Conservation (phyloP, 331 rosid genomes). For the Phaseolus coccineus region DNA sequence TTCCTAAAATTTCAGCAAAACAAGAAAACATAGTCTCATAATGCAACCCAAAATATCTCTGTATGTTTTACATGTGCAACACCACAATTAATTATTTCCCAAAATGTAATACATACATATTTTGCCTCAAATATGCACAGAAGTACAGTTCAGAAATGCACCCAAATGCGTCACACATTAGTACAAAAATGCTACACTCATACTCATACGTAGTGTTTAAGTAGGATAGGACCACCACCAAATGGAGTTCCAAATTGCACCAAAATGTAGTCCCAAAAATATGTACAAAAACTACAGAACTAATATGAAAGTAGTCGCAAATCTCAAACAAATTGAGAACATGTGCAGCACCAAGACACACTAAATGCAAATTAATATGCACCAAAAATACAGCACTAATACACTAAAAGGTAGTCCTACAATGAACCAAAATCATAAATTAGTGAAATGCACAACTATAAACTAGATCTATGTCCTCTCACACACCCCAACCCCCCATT, state of each 20-base stretch:
- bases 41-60: not conserved
- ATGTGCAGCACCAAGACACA: not conserved
- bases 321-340: not conserved
- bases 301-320: not conserved
- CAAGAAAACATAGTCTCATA: not conserved
- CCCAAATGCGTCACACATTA: not conserved
- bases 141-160: not conserved
- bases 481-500: not conserved
- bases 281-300: not conserved
- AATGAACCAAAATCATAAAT: constrained; percentile 6
- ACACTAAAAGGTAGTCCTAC: not conserved
- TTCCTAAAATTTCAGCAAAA: not conserved
- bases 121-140: not conserved
- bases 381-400: constrained; percentile 1
- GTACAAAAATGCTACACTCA: not conserved
- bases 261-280: not conserved
- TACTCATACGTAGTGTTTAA: too few species aligned
- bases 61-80: not conserved
- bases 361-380: constrained; percentile 16
- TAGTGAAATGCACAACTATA: not conserved
- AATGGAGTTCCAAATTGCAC: not conserved
- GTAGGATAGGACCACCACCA: constrained; percentile 3
- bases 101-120: not conserved
- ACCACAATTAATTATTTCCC: not conserved
- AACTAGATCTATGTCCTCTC: not conserved